Base-by-base conservation (phyloP, 306 rosid species). In the Rosa chinensis region DNA sequence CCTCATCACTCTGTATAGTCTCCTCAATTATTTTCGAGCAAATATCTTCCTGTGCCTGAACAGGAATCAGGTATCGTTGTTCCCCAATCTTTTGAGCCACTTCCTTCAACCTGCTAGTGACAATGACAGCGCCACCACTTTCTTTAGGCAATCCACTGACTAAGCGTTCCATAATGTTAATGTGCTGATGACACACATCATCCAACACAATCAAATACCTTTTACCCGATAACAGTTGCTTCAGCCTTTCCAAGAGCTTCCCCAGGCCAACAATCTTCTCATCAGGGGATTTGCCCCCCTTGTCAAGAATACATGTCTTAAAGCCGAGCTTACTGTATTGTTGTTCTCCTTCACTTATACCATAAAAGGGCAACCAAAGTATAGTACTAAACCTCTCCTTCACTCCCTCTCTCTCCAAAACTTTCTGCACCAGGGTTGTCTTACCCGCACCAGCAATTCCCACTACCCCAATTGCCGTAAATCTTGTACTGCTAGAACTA, bases 371-470 rank as follows among this genome's bases (percentile, higher is more conserved):
- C 25, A 64, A 66, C 80, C 80, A 76, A 55, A 76, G 44, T 23
- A 52, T 21, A 5, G 45, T 56, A 2, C 2, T 0, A 61, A 64
- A 74, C 25, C 18, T 0, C 0, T 28, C 3, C 2, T 6, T 2
- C 11, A 74, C 70, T 0, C 17, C 13, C 23, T 2, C 70, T 0
- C 17, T 20, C 23, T 2, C n/a, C 48, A 80, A 52, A 28, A 73
- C 59, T 56, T 63, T 66, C 1, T 8, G 58, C 14, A 74, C 58
- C 10, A 80, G 74, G 0, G 69, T 43, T 4, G 79, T 69, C 66
- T 81, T 81, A n/a, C 84, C 73, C 12, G n/a, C n/a, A 48, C 80
- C 80, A 35, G 77, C 72, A 35, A 75, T 70, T 4, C 84, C 84
- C 17, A 37, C 8, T 45, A 81, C 32, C 66, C 84, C 84, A 5